These are phyloP conservation scores for Avena sativa DNA, from an alignment of 176 grass and related monocot genomes.

Conservation along the genomic window DNA sequence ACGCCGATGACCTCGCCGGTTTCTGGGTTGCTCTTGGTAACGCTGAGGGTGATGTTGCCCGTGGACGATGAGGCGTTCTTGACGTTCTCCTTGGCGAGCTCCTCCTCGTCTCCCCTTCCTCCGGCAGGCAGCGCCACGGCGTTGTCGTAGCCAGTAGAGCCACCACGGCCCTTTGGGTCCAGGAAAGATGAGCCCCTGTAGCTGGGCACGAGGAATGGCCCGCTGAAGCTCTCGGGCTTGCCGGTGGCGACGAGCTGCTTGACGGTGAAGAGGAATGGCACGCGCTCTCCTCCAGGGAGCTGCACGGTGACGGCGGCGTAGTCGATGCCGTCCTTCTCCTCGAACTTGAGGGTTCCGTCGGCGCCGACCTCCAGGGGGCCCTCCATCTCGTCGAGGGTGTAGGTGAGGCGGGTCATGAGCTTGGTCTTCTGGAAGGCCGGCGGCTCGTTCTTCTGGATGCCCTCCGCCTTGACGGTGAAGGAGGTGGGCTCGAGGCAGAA, in stretches of 20 bases:
- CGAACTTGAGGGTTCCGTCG: constrained; percentile 70
- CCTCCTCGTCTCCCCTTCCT: constrained; percentile 91
- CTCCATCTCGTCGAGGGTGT: constrained; percentile 92
- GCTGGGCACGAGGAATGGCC: constrained; percentile 80
- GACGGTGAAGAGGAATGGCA: constrained; percentile 89
- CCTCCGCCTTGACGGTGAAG: constrained; percentile 87
- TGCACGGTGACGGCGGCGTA: constrained; percentile 89
- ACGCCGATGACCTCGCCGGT: constrained; percentile 79
- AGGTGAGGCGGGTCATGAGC: constrained; percentile 94
- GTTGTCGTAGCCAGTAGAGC: constrained; percentile 82
- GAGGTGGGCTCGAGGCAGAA: constrained; percentile 87
- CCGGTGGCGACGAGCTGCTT: constrained; percentile 86
- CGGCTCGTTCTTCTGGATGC: constrained; percentile 68
- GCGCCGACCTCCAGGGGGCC: constrained; percentile 72
- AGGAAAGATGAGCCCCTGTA: constrained; percentile 85
- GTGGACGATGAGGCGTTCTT: constrained; percentile 65
- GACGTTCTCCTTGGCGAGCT: constrained; percentile 83
- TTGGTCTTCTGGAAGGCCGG: constrained; percentile 91
- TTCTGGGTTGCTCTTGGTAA: constrained; percentile 70
- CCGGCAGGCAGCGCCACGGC: constrained; percentile 81
- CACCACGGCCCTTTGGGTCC: constrained; percentile 88
- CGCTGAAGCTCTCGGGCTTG: constrained; percentile 80
- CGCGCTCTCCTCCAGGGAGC: constrained; percentile 77
- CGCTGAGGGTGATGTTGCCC: constrained; percentile 79
- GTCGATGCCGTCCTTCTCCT: constrained; percentile 91